Evolutionary conservation across 306 rosid genomes (phyloP), one percentile per base, ranked within the genome.

Genomic region (Calophaca sinica): DNA sequence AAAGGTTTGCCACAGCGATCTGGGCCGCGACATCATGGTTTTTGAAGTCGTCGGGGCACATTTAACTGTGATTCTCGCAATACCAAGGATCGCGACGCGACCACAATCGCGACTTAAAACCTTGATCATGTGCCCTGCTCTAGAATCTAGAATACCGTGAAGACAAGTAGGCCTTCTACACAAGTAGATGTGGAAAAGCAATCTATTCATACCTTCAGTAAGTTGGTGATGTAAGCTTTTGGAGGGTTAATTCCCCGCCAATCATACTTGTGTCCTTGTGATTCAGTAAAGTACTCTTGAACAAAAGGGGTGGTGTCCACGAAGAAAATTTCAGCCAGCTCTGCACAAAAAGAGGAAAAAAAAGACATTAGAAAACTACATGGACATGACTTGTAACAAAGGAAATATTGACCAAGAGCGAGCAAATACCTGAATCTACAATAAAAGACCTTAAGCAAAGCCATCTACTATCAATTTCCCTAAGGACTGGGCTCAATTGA

Each of bases 281-380:
- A 9, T 14, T 72, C 49, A 58, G 68, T 38, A 68, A 79, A 84
- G 63, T 87, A 87, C 11, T 77, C 83, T 3, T 79, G 12, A 80
- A 84, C 81, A 75, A 87, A 87, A 50, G 90, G 90, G 51, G 83
- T 84, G 9, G 90, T 87, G 81, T 87, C 90, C 5, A 87, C 84
- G 62, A 87, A 87, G 82, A 87, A 79, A 76, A 87, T 76, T 67
- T 87, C 85, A 62, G 52, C 84, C 49, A 84, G 54, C 28, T 82
- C 90, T 87, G 77, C 35, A 73, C 11, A 12, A 62, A 35, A 63
- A 72, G 4, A 35, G n/a, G n/a, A n/a, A n/a, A n/a, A 50, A 35
- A 41, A 6, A 26, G 2, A 31, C 9, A 74, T 75, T 5, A 74
- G 48, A 60, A 44, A 4, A 59, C 3, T n/a, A 46, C 7, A 73